Evolutionary conservation across 768 basidiomycete species (phyloP), one percentile per base, ranked within the genome.

Genomic region (Boletus huronensis): DNA sequence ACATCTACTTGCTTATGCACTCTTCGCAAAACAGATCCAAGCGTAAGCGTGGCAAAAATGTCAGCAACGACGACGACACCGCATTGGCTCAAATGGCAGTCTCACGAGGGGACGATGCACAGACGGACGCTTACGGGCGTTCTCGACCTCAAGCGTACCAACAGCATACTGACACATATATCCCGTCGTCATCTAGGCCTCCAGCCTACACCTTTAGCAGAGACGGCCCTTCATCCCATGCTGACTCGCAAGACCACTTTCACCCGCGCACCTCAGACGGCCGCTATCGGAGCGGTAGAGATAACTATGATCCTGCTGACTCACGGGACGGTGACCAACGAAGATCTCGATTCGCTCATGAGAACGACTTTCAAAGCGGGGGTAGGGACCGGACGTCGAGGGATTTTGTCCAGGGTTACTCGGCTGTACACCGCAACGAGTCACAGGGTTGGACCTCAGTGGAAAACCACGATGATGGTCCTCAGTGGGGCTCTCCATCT

Each of bases 51-150:
- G 72, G 71, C 52, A 76, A 75, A 70, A 81, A 78, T 65, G 77
- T 73, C 58, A 71, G 77, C 57, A 78, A 79, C 61, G 76, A 79
- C 60, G 80, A 82, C 58, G 77, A 79, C 59, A 58, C 58, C 26
- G 45, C 47, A 44, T 61, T 63, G 61, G 70, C 72, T 57, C 77
- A 61, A 52, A 75, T 67, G 72, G 29, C 53, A 32, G 75, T 74
- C 69, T 71, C 77, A 64, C 80, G 77, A 69, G 68, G 63, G 59
- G 82, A 83, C 57, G 82, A 84, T 59, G 64, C 73, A 53, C 76
- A 74, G 70, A 67, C 77, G 63, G 80, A 84, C 57, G 68, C 76
- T 53, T 84, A 82, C 69, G 68, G 82, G 59, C 79, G 78, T 67
- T 67, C 81, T 61, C 79, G 79, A 64, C 76, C 76, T 60, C 71